Conservation (phyloP, 805 yeast genomes). For the Jamesozyma piceae region DNA sequence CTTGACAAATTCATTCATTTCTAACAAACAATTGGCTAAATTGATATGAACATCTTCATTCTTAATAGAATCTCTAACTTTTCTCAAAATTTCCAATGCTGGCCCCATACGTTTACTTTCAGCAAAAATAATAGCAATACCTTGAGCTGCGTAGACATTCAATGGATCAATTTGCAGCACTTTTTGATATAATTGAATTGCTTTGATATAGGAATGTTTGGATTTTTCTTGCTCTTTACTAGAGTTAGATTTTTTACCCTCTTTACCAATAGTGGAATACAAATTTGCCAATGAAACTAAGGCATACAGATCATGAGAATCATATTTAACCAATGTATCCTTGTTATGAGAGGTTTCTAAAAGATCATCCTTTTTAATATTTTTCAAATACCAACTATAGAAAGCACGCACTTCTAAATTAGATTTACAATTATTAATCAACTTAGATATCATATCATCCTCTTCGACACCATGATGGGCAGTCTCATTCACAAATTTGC, state of each 20-base stretch:
- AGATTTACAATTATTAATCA: conserved; percentile 46
- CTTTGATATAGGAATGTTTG: conserved; percentile 73
- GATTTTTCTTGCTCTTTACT: conserved; percentile 39
- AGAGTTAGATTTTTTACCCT: conserved; percentile 39
- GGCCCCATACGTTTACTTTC: conserved; percentile 66
- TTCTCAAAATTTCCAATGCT: conserved; percentile 80
- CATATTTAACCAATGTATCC: conserved; percentile 69
- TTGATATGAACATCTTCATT: conserved; percentile 78
- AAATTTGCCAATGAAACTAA: conserved; percentile 83
- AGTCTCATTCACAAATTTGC: conserved; percentile 42
- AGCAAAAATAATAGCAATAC: conserved; percentile 85
- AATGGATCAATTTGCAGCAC: conserved; percentile 74
- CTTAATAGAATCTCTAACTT: conserved; percentile 80
- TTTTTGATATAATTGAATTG: conserved; percentile 86
- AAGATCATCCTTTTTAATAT: conserved; percentile 39
- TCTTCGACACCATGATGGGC: conserved; percentile 14
- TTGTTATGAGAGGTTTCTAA: conserved; percentile 73
- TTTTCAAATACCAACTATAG: conserved; percentile 77
- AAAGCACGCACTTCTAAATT: conserved; percentile 81
- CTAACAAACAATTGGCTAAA: conserved; percentile 78
- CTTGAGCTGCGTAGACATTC: conserved; percentile 95
- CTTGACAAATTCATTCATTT: conserved; percentile 70
- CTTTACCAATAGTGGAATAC: conserved; percentile 75
- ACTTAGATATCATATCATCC: conserved; percentile 32
- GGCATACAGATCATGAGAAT: conserved; percentile 85